Evolutionary conservation across 148 eudicot species (phyloP).

Genomic region (Chenopodium album): DNA sequence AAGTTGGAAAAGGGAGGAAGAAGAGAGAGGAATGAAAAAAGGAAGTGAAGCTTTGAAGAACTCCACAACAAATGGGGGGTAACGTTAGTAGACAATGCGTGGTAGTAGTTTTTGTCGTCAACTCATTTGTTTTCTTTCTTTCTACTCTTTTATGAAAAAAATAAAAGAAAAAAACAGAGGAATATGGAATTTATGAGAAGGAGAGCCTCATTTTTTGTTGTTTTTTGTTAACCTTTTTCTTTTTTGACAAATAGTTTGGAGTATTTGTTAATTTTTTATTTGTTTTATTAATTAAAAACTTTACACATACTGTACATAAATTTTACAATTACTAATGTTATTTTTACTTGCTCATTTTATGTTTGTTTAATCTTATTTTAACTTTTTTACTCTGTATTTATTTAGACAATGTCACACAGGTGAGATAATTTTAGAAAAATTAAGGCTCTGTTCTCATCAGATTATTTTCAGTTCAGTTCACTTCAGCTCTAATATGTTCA

Average conservation of each 20-base stretch:
- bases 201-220: slow-evolving; percentile 34
- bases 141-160: neutral
- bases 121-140: slow-evolving; percentile 34
- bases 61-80: slow-evolving; percentile 26
- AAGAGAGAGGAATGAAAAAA: neutral
- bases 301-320: too few relatives aligned
- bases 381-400: too few relatives aligned
- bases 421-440: too few relatives aligned
- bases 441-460: too few relatives aligned
- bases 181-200: slow-evolving; percentile 76
- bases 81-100: slow-evolving; percentile 49
- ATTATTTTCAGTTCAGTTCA: too few relatives aligned
- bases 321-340: too few relatives aligned
- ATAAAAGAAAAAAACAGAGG: slow-evolving; percentile 27
- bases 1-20: neutral
- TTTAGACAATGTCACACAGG: too few relatives aligned
- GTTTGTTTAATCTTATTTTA: too few relatives aligned
- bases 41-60: slow-evolving; percentile 30
- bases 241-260: neutral
- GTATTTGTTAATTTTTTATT: neutral
- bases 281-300: too few relatives aligned
- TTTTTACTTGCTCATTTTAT: too few relatives aligned
- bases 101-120: slow-evolving; percentile 62
- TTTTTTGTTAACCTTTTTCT: slow-evolving; percentile 6
- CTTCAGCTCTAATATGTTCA: too few relatives aligned